These are phyloP conservation scores for Colletotrichum musae DNA, from an alignment of 2,329 filamentous ascomycete species.

Conservation along the genomic window DNA sequence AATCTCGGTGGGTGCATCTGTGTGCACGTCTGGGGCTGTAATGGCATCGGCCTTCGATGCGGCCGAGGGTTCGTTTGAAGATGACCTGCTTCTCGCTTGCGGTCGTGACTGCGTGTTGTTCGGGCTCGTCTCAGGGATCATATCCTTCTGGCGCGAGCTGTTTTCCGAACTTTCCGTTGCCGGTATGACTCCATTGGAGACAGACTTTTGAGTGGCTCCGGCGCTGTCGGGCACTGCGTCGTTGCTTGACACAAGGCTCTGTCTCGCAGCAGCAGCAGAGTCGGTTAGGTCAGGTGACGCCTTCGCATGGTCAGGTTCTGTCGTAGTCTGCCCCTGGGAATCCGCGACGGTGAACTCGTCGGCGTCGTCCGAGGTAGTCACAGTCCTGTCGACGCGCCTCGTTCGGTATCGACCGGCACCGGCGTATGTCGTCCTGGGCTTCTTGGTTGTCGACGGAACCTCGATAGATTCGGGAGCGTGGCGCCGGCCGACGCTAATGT, in stretches of 20 bases:
- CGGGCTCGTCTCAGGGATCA: slow-evolving; percentile 51
- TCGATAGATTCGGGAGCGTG: slow-evolving; percentile 9
- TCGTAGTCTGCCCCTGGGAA: slow-evolving; percentile 35
- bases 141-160: slow-evolving; percentile 41
- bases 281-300: slow-evolving; percentile 13
- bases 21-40: background rate
- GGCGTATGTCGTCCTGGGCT: background rate
- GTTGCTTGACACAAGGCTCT: slow-evolving; percentile 31
- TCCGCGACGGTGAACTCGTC: slow-evolving; percentile 41
- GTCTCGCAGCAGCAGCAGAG: background rate
- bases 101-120: slow-evolving; percentile 37
- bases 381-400: background rate
- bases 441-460: slow-evolving; percentile 26
- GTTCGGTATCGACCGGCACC: background rate
- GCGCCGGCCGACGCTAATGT: slow-evolving; percentile 52
- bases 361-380: slow-evolving; percentile 27
- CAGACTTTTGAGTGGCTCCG: slow-evolving; percentile 24
- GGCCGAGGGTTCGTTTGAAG: slow-evolving; percentile 2
- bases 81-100: background rate
- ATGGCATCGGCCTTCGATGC: background rate
- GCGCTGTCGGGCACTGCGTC: slow-evolving; percentile 38
- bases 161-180: slow-evolving; percentile 37
- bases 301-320: background rate
- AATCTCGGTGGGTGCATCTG: background rate
- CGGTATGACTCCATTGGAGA: background rate